Evolutionary conservation across 176 grass and related monocot species (phyloP).

Genomic region (Chloris gayana): DNA sequence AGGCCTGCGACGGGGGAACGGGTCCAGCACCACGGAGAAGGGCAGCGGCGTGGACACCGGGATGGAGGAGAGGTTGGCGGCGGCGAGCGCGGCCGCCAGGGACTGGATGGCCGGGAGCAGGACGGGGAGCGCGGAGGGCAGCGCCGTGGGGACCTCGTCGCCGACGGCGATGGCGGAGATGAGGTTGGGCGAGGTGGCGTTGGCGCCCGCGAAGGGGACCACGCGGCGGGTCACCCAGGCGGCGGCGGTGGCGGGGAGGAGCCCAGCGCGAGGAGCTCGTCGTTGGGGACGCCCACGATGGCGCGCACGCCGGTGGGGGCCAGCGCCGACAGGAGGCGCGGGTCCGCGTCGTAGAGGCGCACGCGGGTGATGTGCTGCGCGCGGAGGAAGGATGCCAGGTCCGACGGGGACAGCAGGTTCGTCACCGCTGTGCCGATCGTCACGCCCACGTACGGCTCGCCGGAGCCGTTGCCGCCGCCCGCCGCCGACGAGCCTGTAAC

Average conservation of each 20-base stretch:
- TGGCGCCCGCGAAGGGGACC: conserved; percentile 56
- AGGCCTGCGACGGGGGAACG: conserved; percentile 95
- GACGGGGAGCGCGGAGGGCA: conserved; percentile 73
- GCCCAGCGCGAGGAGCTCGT: conserved; percentile 88
- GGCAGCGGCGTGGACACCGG: conserved; percentile 88
- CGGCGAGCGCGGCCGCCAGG: conserved; percentile 58
- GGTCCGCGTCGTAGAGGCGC: conserved; percentile 87
- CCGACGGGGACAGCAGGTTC: conserved; percentile 73
- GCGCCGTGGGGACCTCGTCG: conserved; percentile 73
- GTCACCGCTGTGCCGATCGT: conserved; percentile 85
- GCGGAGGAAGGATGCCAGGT: conserved; percentile 73
- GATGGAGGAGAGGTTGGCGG: conserved; percentile 79
- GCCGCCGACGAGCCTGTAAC: background rate
- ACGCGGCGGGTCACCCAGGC: conserved; percentile 74
- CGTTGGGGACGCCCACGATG: conserved; percentile 86
- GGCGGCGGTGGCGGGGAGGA: conserved; percentile 65
- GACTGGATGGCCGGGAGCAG: conserved; percentile 83
- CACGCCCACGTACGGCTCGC: conserved; percentile 73
- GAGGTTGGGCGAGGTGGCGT: conserved; percentile 23
- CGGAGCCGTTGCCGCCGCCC: conserved; percentile 18
- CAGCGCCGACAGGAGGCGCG: conserved; percentile 68
- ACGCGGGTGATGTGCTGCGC: conserved; percentile 78
- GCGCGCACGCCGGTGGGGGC: conserved; percentile 56
- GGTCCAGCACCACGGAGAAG: conserved; percentile 80
- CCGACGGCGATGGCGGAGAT: conserved; percentile 79